phyloP scores from a whole-genome alignment of 768 basidiomycete species.

The Jaapia argillacea region DNA sequence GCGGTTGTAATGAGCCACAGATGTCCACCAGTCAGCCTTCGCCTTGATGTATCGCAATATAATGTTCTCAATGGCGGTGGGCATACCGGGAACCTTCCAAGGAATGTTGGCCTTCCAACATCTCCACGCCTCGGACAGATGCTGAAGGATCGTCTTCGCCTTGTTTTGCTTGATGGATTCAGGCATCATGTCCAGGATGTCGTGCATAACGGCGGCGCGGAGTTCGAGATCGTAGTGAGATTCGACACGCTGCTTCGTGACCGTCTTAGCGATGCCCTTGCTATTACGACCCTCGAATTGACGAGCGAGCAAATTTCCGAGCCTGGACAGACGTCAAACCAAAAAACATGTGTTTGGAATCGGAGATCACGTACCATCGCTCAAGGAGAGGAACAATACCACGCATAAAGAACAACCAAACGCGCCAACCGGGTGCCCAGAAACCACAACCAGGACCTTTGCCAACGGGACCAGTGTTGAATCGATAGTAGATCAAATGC shows the following conservation, averaged over 20 bases:
- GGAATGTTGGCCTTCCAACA: slow-evolving; percentile 98
- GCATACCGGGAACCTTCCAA: slow-evolving; percentile 99
- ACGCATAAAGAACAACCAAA: slow-evolving; percentile 99
- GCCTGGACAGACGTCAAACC: slow-evolving; percentile 27
- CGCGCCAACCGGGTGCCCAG: slow-evolving; percentile 99
- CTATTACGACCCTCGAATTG: slow-evolving; percentile 98
- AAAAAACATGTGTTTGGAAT: not conserved
- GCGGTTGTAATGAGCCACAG: slow-evolving; percentile 96
- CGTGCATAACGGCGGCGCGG: slow-evolving; percentile 98
- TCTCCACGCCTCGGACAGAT: slow-evolving; percentile 96
- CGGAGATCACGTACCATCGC: slow-evolving; percentile 60
- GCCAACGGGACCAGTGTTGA: slow-evolving; percentile 99
- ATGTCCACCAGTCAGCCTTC: slow-evolving; percentile 99
- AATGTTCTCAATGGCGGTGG: slow-evolving; percentile 98
- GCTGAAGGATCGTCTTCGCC: slow-evolving; percentile 98
- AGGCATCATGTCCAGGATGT: slow-evolving; percentile 99
- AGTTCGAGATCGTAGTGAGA: slow-evolving; percentile 97
- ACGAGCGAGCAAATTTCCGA: slow-evolving; percentile 93
- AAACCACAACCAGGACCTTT: slow-evolving; percentile 99
- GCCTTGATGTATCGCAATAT: slow-evolving; percentile 98
- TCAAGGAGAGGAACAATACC: slow-evolving; percentile 97
- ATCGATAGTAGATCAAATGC: slow-evolving; percentile 96
- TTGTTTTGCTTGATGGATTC: slow-evolving; percentile 99
- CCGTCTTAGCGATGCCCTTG: slow-evolving; percentile 94
- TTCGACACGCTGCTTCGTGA: slow-evolving; percentile 98